A percentile compares a stretch with the other conserved stretches of the same genome.
Conservation (phyloP, 176 grass and related monocot genomes). For the Hsuehochloa calcarea region DNA sequence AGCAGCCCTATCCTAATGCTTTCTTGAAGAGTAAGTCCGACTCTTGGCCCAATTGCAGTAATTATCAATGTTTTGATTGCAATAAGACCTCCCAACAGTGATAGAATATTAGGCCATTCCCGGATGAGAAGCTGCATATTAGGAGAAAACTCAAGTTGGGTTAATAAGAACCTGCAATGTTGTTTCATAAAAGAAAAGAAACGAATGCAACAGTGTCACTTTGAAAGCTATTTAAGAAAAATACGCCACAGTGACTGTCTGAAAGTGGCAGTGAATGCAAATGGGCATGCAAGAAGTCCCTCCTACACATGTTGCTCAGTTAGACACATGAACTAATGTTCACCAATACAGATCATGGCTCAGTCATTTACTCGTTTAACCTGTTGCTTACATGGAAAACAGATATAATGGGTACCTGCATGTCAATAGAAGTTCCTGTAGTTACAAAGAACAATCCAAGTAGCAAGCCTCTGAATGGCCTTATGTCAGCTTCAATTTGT, state of each 20-base stretch:
- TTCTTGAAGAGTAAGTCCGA: conserved; percentile 90
- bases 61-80: conserved; percentile 88
- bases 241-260: neutral
- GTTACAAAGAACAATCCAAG: conserved; percentile 98
- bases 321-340: conserved; percentile 11
- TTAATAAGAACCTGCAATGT: neutral
- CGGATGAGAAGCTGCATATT: conserved; percentile 78
- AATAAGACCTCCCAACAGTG: conserved; percentile 79
- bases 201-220: neutral
- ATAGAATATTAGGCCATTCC: conserved; percentile 96
- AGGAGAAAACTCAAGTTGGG: conserved; percentile 6
- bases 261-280: neutral
- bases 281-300: neutral
- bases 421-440: conserved; percentile 96
- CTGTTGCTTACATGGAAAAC: neutral
- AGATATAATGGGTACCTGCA: conserved; percentile 49
- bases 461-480: conserved; percentile 93
- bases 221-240: neutral
- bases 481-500: conserved; percentile 99
- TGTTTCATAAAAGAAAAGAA: neutral
- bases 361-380: neutral
- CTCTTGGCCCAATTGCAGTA: conserved; percentile 81
- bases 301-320: neutral
- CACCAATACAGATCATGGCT: neutral
- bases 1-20: conserved; percentile 90